Evolutionary conservation across 345 rosid species (phyloP).

Genomic region (Hibiscus trionum): DNA sequence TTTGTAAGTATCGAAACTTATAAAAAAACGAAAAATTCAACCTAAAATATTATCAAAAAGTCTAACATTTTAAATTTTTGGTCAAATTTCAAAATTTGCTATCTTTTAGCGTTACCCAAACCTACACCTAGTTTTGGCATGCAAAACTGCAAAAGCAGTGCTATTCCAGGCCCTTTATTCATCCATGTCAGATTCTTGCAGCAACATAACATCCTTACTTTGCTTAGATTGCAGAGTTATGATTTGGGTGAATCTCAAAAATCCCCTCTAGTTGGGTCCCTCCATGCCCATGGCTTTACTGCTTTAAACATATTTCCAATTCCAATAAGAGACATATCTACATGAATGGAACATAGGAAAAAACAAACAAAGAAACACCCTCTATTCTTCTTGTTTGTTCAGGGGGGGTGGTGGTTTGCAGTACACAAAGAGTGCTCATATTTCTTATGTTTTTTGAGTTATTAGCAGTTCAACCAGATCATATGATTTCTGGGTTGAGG

Average conservation of each 20-base stretch:
- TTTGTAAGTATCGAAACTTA: too few species aligned
- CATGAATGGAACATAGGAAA: constrained; percentile 44
- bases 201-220: constrained; percentile 56
- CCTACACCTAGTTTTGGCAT: too few species aligned
- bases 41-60: too few species aligned
- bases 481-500: constrained; percentile 29
- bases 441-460: constrained; percentile 31
- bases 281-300: constrained; percentile 41
- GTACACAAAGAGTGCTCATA: constrained; percentile 36
- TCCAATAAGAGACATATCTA: constrained; percentile 40
- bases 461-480: neutral
- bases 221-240: constrained; percentile 49
- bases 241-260: constrained; percentile 45
- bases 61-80: too few species aligned
- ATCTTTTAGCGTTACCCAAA: too few species aligned
- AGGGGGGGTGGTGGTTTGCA: constrained; percentile 23
- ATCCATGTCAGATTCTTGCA: constrained; percentile 45
- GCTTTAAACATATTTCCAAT: constrained; percentile 44
- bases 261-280: constrained; percentile 44
- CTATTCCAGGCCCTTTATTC: neutral
- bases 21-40: too few species aligned
- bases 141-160: neutral
- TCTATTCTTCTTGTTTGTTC: constrained; percentile 31
- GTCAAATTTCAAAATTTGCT: too few species aligned
- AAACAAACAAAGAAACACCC: constrained; percentile 13